Conservation (phyloP, 352 stramenopile genomes). For the Sclerospora graminicola region DNA sequence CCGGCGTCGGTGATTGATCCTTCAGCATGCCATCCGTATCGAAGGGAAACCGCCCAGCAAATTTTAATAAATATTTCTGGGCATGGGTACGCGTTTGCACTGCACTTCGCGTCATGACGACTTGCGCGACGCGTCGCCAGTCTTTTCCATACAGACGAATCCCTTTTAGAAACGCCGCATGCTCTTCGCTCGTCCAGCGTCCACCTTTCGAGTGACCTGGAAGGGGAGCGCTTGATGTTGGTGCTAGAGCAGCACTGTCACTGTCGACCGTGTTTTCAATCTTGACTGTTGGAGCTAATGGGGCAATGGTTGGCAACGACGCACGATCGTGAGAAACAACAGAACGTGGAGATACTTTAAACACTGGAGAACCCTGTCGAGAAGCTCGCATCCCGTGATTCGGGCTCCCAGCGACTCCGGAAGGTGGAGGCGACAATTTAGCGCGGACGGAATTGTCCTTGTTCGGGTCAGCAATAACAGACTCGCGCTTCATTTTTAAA, state of each 20-base stretch:
- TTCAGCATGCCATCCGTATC: conserved; percentile 39
- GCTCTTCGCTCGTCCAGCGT: conserved; percentile 83
- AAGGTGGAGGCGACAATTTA: conserved; percentile 28
- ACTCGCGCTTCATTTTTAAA: conserved; percentile 77
- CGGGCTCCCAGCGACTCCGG: conserved; percentile 6
- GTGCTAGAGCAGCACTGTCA: conserved; percentile 8
- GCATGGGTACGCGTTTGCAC: conserved; percentile 84
- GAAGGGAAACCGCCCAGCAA: conserved; percentile 71
- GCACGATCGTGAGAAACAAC: conserved; percentile 2
- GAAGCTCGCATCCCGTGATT: conserved; percentile 2
- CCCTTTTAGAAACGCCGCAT: conserved; percentile 77
- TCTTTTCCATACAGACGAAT: conserved; percentile 84
- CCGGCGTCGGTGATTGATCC: conserved; percentile 16
- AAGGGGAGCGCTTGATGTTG: conserved; percentile 5
- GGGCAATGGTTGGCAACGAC: conserved; percentile 2
- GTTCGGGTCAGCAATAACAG: conserved; percentile 80
- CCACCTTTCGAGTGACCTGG: conserved; percentile 54
- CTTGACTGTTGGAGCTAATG: conserved; percentile 16
- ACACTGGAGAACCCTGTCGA: conserved; percentile 6
- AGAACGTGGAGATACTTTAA: conserved; percentile 20
- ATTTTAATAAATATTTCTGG: conserved; percentile 91
- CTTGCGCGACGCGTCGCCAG: conserved; percentile 74
- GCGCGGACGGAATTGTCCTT: conserved; percentile 54
- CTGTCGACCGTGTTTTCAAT: conserved; percentile 19
- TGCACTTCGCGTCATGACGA: conserved; percentile 74